phyloP scores from a whole-genome alignment of 2,329 filamentous ascomycete species.

The Clarireedia monteithiana region DNA sequence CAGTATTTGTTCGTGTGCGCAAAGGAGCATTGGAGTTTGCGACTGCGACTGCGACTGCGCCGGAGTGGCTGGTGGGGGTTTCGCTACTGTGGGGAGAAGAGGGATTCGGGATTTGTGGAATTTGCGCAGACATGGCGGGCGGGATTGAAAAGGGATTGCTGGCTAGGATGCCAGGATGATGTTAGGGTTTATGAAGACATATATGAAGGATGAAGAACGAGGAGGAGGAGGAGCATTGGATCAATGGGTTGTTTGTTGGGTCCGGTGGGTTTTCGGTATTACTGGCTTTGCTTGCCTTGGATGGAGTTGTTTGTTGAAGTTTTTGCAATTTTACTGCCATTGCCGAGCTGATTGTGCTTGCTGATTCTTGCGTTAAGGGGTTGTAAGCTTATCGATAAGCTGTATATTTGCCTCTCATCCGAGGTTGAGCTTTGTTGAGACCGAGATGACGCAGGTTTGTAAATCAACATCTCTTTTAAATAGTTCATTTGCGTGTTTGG shows the following conservation, averaged over 20 bases:
- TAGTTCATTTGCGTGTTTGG: too few species aligned
- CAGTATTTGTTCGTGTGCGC: slow-evolving; percentile 29
- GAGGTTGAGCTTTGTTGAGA: too few species aligned
- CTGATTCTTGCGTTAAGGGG: too few species aligned
- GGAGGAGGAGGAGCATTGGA: background rate
- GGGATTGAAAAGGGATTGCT: slow-evolving; percentile 2
- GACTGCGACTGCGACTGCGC: slow-evolving; percentile 5
- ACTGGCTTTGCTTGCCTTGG: background rate
- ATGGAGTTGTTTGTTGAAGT: background rate
- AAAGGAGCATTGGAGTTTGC: background rate
- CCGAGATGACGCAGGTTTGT: too few species aligned
- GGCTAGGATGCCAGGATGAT: slow-evolving; percentile 15
- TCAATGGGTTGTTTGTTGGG: slow-evolving; percentile 3
- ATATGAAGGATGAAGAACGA: slow-evolving; percentile 5
- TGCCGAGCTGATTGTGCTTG: too few species aligned
- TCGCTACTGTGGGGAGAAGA: slow-evolving; percentile 9
- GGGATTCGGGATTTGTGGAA: slow-evolving; percentile 6
- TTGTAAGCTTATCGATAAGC: too few species aligned
- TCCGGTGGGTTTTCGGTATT: background rate
- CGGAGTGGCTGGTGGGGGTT: slow-evolving; percentile 12
- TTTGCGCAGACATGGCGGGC: slow-evolving; percentile 20
- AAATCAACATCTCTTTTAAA: too few species aligned
- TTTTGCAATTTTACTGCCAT: background rate
- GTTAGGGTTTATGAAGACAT: slow-evolving; percentile 3
- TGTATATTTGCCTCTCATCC: too few species aligned